These are phyloP conservation scores for Apiospora sp. DNA, from an alignment of 2,329 filamentous ascomycete genomes.

Conservation along the genomic window DNA sequence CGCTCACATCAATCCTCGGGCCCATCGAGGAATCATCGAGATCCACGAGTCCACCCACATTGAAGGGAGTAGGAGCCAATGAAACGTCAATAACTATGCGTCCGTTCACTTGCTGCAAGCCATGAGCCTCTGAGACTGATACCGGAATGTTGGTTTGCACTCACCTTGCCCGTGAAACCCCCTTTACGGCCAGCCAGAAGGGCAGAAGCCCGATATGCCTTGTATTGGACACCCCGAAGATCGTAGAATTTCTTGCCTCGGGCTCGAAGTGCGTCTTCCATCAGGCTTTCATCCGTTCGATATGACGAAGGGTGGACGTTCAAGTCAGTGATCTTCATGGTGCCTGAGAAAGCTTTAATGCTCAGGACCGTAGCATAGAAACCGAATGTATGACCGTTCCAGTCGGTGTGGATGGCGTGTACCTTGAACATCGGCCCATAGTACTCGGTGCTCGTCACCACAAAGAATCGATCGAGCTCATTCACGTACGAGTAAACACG, in stretches of 20 bases:
- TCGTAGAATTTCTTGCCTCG: not conserved
- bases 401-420: constrained; percentile 53
- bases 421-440: constrained; percentile 35
- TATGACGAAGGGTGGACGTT: not conserved
- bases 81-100: not conserved
- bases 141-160: not conserved
- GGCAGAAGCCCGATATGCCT: not conserved
- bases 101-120: not conserved
- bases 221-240: not conserved
- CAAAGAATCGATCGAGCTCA: constrained; percentile 50
- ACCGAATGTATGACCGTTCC: constrained; percentile 57
- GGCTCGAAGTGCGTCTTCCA: not conserved
- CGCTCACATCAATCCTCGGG: not conserved
- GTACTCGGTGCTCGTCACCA: constrained; percentile 48
- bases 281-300: not conserved
- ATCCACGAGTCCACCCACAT: not conserved
- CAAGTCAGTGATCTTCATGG: not conserved
- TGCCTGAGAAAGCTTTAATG: not conserved
- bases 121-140: not conserved
- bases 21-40: not conserved
- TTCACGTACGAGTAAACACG: constrained; percentile 34
- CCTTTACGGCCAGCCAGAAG: not conserved
- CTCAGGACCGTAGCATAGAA: not conserved
- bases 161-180: not conserved
- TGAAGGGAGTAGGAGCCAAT: not conserved